Conservation (phyloP, 805 yeast species). For the Cyberlindnera japonica region DNA sequence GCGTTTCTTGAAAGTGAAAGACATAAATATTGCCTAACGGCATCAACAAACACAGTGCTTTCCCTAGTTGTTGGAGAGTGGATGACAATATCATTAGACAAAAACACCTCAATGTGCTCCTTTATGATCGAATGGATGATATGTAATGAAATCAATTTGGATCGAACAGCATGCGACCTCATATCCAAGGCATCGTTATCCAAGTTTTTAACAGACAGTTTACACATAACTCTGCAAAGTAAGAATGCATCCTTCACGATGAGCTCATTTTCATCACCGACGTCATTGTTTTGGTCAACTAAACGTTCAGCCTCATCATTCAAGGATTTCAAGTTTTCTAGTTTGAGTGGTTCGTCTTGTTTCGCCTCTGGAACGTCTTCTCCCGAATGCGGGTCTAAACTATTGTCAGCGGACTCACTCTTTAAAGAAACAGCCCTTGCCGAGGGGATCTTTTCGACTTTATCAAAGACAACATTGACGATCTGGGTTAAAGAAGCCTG, state of each 20-base stretch:
- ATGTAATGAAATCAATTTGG: constrained; percentile 84
- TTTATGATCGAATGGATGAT: constrained; percentile 80
- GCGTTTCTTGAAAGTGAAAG: constrained; percentile 85
- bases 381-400: constrained; percentile 6
- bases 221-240: constrained; percentile 92
- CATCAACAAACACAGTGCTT: constrained; percentile 64
- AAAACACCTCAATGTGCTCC: constrained; percentile 79
- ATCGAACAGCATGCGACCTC: constrained; percentile 90
- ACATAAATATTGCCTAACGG: constrained; percentile 81
- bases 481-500: constrained; percentile 94
- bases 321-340: constrained; percentile 55
- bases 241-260: constrained; percentile 88
- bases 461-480: constrained; percentile 78
- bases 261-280: constrained; percentile 58
- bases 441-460: constrained; percentile 43
- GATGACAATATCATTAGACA: constrained; percentile 53
- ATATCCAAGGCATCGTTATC: constrained; percentile 75
- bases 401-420: constrained; percentile 28
- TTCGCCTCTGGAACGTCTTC: constrained; percentile 6
- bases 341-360: constrained; percentile 44
- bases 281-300: constrained; percentile 44
- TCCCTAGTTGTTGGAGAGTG: constrained; percentile 47
- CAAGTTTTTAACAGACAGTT: constrained; percentile 78
- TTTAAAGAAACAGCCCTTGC: constrained; percentile 17
- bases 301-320: constrained; percentile 53